Conservation (phyloP, 805 yeast genomes). For the Pichia manshurica region DNA sequence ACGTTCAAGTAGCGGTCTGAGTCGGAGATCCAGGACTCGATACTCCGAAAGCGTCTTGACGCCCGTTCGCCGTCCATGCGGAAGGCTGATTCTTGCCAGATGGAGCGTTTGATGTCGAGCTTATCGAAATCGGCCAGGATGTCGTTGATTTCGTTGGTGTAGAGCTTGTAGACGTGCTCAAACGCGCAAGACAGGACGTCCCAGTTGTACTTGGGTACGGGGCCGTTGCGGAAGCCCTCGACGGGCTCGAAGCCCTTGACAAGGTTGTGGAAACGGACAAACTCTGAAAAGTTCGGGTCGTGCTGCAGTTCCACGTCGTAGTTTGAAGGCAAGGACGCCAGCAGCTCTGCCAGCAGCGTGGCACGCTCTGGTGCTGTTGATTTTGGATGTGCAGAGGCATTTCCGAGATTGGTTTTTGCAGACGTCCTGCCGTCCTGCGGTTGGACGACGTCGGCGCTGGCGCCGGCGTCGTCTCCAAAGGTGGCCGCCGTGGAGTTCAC, state of each 20-base stretch:
- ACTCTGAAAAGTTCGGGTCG: conserved; percentile 9
- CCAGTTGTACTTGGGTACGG: conserved; percentile 24
- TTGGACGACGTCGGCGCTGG: no score
- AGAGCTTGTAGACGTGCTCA: conserved; percentile 20
- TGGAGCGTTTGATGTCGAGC: conserved; percentile 18
- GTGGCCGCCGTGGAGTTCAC: conserved; percentile 5
- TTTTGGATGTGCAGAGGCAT: no score
- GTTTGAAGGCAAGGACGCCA: background rate
- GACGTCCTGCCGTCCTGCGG: no score
- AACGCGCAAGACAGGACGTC: conserved; percentile 19
- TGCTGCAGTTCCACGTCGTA: background rate
- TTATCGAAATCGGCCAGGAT: conserved; percentile 20
- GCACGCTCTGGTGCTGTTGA: no score
- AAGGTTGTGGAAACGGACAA: conserved; percentile 4
- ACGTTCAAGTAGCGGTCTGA: conserved; percentile 15
- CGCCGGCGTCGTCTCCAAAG: conserved; percentile 7
- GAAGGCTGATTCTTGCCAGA: conserved; percentile 26
- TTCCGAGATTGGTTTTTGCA: no score
- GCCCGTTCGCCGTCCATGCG: conserved; percentile 23
- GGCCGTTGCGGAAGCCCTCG: background rate
- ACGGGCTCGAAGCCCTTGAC: conserved; percentile 7
- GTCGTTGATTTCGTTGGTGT: conserved; percentile 19
- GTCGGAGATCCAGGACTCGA: conserved; percentile 19
- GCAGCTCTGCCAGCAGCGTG: background rate
- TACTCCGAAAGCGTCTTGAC: conserved; percentile 12